Percentiles rank a stretch among this genome's conserved stretches.
These are phyloP conservation scores for Termitomyces sp. DNA, from an alignment of 768 basidiomycete species.

Conservation along the genomic window DNA sequence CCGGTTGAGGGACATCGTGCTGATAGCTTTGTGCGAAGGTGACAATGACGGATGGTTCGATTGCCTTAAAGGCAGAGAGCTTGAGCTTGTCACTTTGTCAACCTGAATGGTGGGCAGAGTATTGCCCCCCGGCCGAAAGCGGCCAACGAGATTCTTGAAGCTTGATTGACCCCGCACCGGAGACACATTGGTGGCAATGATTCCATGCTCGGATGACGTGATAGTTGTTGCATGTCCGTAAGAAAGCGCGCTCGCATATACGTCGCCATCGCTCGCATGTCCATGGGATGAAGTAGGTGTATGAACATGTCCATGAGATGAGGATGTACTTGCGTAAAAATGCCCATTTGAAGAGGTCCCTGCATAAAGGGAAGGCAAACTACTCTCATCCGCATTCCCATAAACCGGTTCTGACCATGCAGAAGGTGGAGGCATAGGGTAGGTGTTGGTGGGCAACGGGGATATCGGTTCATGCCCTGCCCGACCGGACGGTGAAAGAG, in stretches of 20 bases:
- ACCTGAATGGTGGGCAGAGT: slow-evolving; percentile 6
- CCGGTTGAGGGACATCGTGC: slow-evolving; percentile 5
- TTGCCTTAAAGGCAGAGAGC: neutral
- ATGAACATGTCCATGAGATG: neutral
- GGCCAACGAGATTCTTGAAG: slow-evolving; percentile 3
- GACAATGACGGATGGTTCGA: neutral
- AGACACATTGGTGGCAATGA: neutral
- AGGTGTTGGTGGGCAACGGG: neutral
- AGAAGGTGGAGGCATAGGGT: slow-evolving; percentile 2
- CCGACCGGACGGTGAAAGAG: slow-evolving; percentile 12
- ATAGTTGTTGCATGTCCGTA: slow-evolving; percentile 1
- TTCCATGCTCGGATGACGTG: slow-evolving; percentile 3
- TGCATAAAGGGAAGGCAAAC: slow-evolving; percentile 3
- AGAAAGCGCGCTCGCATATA: neutral
- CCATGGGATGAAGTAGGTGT: slow-evolving; percentile 4
- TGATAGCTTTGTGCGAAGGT: slow-evolving; percentile 1
- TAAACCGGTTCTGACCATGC: neutral
- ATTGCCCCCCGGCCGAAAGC: neutral
- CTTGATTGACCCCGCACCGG: neutral
- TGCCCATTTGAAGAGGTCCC: neutral
- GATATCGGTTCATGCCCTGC: slow-evolving; percentile 3
- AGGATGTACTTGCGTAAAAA: slow-evolving; percentile 4
- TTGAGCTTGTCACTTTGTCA: slow-evolving; percentile 1
- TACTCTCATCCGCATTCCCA: neutral
- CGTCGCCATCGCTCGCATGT: neutral